Conservation (phyloP, 306 rosid species). For the Rosa rugosa region DNA sequence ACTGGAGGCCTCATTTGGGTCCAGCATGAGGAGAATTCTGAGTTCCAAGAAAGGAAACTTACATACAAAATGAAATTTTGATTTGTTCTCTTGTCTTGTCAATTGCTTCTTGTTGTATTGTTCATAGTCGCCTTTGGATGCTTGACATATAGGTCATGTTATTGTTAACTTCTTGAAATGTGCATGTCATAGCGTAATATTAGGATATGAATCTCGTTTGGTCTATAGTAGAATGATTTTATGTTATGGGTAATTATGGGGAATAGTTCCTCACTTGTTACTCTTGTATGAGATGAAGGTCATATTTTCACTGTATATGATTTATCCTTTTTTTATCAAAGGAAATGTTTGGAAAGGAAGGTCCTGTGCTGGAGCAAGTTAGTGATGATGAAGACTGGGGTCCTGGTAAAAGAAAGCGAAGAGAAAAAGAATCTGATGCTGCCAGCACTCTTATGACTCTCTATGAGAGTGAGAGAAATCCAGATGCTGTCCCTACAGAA, state of each 20-base stretch:
- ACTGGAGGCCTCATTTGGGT: background rate
- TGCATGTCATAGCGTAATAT: background rate
- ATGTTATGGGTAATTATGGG: background rate
- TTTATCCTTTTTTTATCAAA: slow-evolving; percentile 19
- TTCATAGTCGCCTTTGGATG: background rate
- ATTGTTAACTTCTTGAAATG: background rate
- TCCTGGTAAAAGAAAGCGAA: slow-evolving; percentile 65
- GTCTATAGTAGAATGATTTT: background rate
- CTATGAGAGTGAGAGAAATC: slow-evolving; percentile 58
- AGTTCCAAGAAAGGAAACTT: background rate
- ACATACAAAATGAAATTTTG: background rate
- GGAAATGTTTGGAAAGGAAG: slow-evolving; percentile 98
- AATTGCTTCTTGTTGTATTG: background rate
- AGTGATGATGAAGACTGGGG: slow-evolving; percentile 99
- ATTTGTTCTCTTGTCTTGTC: background rate
- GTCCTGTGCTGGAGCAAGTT: slow-evolving; percentile 54
- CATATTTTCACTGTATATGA: background rate
- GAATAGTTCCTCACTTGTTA: background rate
- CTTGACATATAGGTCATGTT: slow-evolving; percentile 1
- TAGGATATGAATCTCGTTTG: background rate
- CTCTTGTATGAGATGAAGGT: background rate
- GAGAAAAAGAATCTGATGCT: slow-evolving; percentile 82
- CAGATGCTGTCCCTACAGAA: slow-evolving; percentile 26
- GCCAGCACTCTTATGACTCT: slow-evolving; percentile 82
- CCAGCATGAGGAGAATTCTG: background rate